Evolutionary conservation across 116 monocot genomes (phyloP).

Genomic region (Iris pallida): DNA sequence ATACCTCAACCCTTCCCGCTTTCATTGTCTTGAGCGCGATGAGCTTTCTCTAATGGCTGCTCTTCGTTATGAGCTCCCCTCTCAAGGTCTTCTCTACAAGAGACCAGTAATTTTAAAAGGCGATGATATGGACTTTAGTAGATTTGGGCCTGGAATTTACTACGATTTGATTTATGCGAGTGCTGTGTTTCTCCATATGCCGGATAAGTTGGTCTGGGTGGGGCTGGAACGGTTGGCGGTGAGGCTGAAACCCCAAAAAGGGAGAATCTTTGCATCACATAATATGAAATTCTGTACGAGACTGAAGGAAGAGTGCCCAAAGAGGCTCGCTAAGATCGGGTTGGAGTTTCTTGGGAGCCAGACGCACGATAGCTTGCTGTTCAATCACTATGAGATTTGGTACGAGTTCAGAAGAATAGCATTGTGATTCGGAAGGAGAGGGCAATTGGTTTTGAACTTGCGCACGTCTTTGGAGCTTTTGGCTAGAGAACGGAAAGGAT

Average conservation of each 20-base stretch:
- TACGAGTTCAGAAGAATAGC: constrained; percentile 60
- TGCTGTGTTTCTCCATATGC: constrained; percentile 86
- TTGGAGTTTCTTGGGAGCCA: constrained; percentile 66
- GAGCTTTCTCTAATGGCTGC: constrained; percentile 77
- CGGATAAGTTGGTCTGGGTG: constrained; percentile 68
- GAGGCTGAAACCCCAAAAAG: constrained; percentile 48
- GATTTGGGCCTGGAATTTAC: constrained; percentile 25
- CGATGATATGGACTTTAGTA: constrained; percentile 72
- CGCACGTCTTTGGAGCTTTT: too few species aligned
- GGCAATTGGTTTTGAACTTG: too few species aligned
- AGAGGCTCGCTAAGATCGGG: constrained; percentile 51
- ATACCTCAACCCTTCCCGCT: constrained; percentile 47
- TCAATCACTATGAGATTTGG: constrained; percentile 94
- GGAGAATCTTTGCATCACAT: constrained; percentile 82
- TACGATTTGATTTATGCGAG: constrained; percentile 85
- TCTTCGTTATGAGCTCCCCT: constrained; percentile 74
- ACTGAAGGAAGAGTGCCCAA: constrained; percentile 64
- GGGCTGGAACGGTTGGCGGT: constrained; percentile 60
- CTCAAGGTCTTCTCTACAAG: constrained; percentile 68
- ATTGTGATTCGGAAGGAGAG: not conserved
- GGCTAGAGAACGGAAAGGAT: too few species aligned
- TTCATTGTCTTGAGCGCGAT: constrained; percentile 81
- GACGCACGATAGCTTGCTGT: constrained; percentile 86
- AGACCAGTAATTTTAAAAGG: constrained; percentile 64
- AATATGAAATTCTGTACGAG: constrained; percentile 86